Conservation (phyloP, 2,329 filamentous ascomycete genomes). For the Fusarium palustre region DNA sequence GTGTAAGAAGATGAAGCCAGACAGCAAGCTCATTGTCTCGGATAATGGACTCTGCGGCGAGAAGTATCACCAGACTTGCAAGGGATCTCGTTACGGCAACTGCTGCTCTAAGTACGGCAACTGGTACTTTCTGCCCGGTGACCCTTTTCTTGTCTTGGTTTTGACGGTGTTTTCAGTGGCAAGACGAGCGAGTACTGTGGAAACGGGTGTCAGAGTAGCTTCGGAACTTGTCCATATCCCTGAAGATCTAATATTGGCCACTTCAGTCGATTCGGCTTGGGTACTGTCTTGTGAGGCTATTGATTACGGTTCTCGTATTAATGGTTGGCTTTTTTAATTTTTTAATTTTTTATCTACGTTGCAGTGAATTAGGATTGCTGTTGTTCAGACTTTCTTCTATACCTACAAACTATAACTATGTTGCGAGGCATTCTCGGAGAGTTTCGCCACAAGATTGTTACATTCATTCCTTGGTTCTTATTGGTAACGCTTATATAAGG, state of each 20-base stretch:
- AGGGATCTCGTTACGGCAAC: slow-evolving; percentile 31
- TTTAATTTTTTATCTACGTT: neutral
- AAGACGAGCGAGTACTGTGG: slow-evolving; percentile 26
- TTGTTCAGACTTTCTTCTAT: neutral
- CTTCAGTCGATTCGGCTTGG: neutral
- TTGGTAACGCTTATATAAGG: neutral
- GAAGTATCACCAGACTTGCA: slow-evolving; percentile 37
- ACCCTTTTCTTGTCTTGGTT: neutral
- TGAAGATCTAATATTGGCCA: neutral
- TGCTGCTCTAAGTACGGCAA: slow-evolving; percentile 27
- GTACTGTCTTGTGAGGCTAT: neutral
- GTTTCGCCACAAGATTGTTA: neutral
- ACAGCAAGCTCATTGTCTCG: slow-evolving; percentile 26
- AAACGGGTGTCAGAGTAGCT: slow-evolving; percentile 16
- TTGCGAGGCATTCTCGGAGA: neutral
- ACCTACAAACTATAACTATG: neutral
- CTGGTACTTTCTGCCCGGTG: slow-evolving; percentile 8
- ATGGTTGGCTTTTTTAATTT: neutral
- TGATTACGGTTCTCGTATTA: neutral
- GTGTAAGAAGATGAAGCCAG: slow-evolving; percentile 41
- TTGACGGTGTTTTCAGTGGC: slow-evolving; percentile 9
- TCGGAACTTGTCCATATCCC: slow-evolving; percentile 7
- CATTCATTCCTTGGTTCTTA: neutral
- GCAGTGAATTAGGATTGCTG: neutral
- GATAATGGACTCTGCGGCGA: slow-evolving; percentile 37